These are phyloP conservation scores for Mucor irregularis DNA, from an alignment of 371 early-diverging fungal genomes.

Conservation along the genomic window DNA sequence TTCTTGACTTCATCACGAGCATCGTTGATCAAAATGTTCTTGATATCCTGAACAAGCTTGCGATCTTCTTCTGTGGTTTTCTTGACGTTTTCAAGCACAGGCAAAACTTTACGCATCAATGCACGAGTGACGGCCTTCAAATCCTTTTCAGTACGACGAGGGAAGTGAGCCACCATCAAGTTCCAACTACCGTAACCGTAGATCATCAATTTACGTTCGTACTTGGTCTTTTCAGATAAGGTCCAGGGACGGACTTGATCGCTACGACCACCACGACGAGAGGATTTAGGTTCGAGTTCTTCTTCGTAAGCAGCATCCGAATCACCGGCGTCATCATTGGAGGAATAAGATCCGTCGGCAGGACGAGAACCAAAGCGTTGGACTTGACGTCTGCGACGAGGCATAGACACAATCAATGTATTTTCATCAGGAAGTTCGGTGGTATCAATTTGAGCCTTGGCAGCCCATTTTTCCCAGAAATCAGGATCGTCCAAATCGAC, in stretches of 20 bases:
- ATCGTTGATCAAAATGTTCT: constrained; percentile 34
- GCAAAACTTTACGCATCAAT: constrained; percentile 38
- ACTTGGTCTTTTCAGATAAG: constrained; percentile 70
- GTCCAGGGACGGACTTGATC: constrained; percentile 69
- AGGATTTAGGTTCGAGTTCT: constrained; percentile 22
- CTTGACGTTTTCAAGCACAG: constrained; percentile 25
- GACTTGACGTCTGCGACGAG: constrained; percentile 62
- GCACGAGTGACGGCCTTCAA: constrained; percentile 55
- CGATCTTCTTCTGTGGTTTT: constrained; percentile 47
- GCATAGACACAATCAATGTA: constrained; percentile 68
- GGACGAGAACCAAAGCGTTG: constrained; percentile 47
- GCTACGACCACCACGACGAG: constrained; percentile 15
- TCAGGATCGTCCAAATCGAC: constrained; percentile 92
- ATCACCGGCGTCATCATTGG: constrained; percentile 39
- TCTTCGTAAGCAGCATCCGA: constrained; percentile 41
- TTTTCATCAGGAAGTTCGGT: constrained; percentile 53
- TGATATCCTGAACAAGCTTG: constrained; percentile 44
- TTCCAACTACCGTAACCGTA: constrained; percentile 83
- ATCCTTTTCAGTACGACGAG: constrained; percentile 61
- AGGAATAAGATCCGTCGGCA: constrained; percentile 26
- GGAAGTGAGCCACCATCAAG: constrained; percentile 58
- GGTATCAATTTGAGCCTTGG: constrained; percentile 68
- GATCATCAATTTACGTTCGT: constrained; percentile 84
- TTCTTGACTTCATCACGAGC: constrained; percentile 33
- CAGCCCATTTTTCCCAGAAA: constrained; percentile 96